phyloP scores from a whole-genome alignment of 805 yeast genomes.

The Komagataella mondaviorum region DNA sequence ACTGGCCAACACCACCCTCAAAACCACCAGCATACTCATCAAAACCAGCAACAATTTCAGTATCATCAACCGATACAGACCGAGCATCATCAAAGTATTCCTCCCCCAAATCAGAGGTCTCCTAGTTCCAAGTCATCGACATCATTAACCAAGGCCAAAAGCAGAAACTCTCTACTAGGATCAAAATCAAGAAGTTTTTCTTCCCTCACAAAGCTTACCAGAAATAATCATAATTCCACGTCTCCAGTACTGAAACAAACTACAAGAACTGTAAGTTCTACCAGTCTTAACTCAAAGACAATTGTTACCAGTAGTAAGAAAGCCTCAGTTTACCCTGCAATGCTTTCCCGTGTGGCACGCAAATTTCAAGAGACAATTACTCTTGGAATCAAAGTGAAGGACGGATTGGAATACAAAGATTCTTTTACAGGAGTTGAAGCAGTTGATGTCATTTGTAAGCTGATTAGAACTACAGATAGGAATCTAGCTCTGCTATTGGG shows the following conservation, averaged over 20 bases:
- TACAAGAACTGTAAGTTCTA: conserved; percentile 10
- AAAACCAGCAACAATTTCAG: neutral
- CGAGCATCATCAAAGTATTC: conserved; percentile 1
- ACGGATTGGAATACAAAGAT: conserved; percentile 84
- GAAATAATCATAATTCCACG: conserved; percentile 21
- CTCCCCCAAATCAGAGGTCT: neutral
- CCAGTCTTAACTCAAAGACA: conserved; percentile 26
- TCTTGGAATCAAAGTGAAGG: conserved; percentile 70
- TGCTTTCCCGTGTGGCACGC: conserved; percentile 73
- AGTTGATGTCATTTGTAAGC: conserved; percentile 76
- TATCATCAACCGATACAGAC: neutral
- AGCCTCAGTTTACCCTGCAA: conserved; percentile 82
- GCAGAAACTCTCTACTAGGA: conserved; percentile 13
- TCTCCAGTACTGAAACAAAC: conserved; percentile 16
- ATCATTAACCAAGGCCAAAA: neutral
- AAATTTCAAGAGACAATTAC: conserved; percentile 59
- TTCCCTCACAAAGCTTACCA: conserved; percentile 17
- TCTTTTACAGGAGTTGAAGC: conserved; percentile 92
- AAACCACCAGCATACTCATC: neutral
- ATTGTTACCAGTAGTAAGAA: conserved; percentile 31
- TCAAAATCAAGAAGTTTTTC: conserved; percentile 33
- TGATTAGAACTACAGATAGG: conserved; percentile 82
- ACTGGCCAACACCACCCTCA: neutral
- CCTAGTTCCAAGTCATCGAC: neutral
- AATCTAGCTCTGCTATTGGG: conserved; percentile 83